phyloP scores from a whole-genome alignment of 225 moss, liverwort and hornwort genomes.

The Polytrichum formosum region DNA sequence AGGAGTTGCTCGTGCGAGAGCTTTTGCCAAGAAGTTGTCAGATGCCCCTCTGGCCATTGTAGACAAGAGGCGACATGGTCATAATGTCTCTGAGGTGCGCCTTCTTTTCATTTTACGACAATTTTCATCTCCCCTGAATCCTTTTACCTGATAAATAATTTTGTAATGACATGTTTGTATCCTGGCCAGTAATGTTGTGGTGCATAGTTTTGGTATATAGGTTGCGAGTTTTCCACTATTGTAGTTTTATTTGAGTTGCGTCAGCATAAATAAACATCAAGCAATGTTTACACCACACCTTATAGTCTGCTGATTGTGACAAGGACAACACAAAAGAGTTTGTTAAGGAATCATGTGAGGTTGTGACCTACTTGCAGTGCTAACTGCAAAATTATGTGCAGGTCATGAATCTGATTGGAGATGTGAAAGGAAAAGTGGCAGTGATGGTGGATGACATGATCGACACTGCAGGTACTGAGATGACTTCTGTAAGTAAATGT shows the following conservation, averaged over 20 bases:
- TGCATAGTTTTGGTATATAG: too few relatives aligned
- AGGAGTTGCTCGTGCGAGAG: slow-evolving; percentile 89
- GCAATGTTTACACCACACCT: too few relatives aligned
- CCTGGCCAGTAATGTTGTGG: too few relatives aligned
- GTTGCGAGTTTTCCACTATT: too few relatives aligned
- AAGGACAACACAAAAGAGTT: too few relatives aligned
- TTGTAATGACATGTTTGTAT: too few relatives aligned
- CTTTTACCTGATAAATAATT: too few relatives aligned
- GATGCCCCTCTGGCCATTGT: slow-evolving; percentile 97
- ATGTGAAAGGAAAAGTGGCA: slow-evolving; percentile 87
- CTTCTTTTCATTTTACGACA: slow-evolving; percentile 4
- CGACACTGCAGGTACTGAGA: slow-evolving; percentile 73
- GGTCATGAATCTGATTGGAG: slow-evolving; percentile 98
- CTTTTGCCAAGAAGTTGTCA: slow-evolving; percentile 95
- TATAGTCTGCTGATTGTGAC: too few relatives aligned
- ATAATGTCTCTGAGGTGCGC: slow-evolving; percentile 81
- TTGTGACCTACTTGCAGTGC: background rate
- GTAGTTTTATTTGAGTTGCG: too few relatives aligned
- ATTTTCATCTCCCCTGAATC: background rate
- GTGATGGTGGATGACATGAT: slow-evolving; percentile 99
- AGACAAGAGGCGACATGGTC: slow-evolving; percentile 96
- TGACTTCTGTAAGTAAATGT: background rate
- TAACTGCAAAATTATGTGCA: slow-evolving; percentile 30
- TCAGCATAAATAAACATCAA: too few relatives aligned
- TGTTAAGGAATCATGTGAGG: background rate